phyloP scores from a whole-genome alignment of 2,329 filamentous ascomycete species.

The Stagonosporopsis tanaceti region DNA sequence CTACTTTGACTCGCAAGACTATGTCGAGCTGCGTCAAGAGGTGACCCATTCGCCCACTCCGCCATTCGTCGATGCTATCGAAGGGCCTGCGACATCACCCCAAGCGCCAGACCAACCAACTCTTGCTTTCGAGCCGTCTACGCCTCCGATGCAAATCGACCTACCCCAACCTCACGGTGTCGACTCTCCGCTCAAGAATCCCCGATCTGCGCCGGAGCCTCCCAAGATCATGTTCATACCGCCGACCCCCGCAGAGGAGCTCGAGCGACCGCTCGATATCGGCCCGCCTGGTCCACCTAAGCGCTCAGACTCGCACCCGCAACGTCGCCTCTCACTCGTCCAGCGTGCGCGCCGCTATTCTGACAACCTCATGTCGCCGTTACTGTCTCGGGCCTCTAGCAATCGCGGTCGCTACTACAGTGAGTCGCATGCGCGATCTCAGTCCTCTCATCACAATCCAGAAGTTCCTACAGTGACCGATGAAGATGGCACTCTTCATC shows the following conservation, averaged over 20 bases:
- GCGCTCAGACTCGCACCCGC: conserved; percentile 46
- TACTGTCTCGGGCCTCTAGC: conserved; percentile 46
- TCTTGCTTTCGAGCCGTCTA: conserved; percentile 46
- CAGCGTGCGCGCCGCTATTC: conserved; percentile 57
- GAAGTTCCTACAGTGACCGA: conserved; percentile 43
- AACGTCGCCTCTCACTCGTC: conserved; percentile 51
- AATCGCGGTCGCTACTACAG: conserved; percentile 33
- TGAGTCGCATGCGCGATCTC: conserved; percentile 28
- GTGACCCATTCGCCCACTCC: conserved; percentile 33
- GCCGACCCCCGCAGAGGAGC: conserved; percentile 60
- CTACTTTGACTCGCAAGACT: conserved; percentile 28
- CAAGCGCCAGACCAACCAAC: conserved; percentile 33
- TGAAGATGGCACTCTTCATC: conserved; percentile 60
- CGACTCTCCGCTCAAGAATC: conserved; percentile 67
- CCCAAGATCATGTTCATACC: conserved; percentile 65
- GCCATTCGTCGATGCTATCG: conserved; percentile 37
- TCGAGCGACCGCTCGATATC: conserved; percentile 52
- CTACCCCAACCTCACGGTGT: conserved; percentile 44
- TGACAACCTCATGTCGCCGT: conserved; percentile 53
- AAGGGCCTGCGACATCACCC: conserved; percentile 17
- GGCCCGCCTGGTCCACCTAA: conserved; percentile 39
- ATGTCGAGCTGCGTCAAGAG: conserved; percentile 27
- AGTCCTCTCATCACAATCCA: conserved; percentile 26
- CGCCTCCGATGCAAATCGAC: conserved; percentile 45
- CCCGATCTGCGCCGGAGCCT: conserved; percentile 64